Evolutionary conservation across 345 rosid species (phyloP).

Genomic region (Eucalyptus cladocalyx): DNA sequence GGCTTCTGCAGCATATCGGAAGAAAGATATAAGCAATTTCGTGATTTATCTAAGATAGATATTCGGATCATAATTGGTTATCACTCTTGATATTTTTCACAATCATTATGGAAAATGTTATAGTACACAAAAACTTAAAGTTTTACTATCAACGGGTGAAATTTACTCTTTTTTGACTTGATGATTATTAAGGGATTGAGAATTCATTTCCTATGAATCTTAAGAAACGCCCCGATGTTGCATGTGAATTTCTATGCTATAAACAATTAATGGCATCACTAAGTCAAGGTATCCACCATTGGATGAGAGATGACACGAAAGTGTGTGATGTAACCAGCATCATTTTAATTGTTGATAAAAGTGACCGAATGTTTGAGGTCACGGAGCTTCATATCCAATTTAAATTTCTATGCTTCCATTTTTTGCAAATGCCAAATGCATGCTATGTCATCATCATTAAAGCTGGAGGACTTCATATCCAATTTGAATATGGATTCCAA

Average conservation of each 20-base stretch:
- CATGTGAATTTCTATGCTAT: not conserved
- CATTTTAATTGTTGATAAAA: not conserved
- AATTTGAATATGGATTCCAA: not conserved
- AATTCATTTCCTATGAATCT: not conserved
- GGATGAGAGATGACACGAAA: not conserved
- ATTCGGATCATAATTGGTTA: not conserved
- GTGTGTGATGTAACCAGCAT: not conserved
- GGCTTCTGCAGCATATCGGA: not conserved
- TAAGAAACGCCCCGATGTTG: not conserved
- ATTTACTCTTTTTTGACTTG: rapidly evolving
- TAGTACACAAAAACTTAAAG: not conserved
- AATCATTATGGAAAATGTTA: not conserved
- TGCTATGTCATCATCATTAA: not conserved
- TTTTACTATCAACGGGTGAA: not conserved
- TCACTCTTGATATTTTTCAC: not conserved
- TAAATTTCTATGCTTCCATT: not conserved
- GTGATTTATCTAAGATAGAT: not conserved
- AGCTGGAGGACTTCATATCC: not conserved
- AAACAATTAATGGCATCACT: not conserved
- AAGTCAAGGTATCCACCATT: not conserved
- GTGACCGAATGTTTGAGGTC: not conserved
- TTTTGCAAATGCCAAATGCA: not conserved
- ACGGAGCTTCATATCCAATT: no score
- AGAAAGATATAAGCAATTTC: not conserved
- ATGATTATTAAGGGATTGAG: not conserved